phyloP scores from a whole-genome alignment of 2,329 filamentous ascomycete genomes.

The Apiospora aurea region DNA sequence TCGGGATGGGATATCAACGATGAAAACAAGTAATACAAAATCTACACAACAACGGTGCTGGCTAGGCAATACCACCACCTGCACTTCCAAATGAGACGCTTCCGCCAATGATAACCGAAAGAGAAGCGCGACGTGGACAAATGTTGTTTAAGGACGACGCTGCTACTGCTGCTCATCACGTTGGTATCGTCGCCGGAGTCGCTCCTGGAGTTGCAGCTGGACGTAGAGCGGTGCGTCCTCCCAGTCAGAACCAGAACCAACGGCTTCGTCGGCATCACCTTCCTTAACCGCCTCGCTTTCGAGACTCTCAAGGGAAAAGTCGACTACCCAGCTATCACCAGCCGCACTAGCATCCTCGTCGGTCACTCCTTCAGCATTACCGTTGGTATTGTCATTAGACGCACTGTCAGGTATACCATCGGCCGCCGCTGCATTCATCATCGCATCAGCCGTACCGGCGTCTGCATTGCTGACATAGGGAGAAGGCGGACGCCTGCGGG shows the following conservation, averaged over 20 bases:
- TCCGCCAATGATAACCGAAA: background rate
- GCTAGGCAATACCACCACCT: background rate
- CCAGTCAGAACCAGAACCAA: conserved; percentile 15
- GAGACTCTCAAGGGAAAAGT: conserved; percentile 1
- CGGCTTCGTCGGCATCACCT: background rate
- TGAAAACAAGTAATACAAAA: conserved; percentile 15
- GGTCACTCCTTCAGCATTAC: background rate
- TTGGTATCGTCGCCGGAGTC: background rate
- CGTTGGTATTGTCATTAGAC: background rate
- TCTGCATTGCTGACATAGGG: conserved; percentile 7
- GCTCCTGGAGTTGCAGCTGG: background rate
- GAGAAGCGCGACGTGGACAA: background rate
- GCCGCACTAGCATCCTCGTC: background rate
- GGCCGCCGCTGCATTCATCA: too few relatives aligned
- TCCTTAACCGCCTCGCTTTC: conserved; percentile 24
- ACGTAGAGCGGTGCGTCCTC: conserved; percentile 12
- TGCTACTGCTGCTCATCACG: background rate
- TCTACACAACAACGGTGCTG: background rate
- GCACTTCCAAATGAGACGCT: background rate
- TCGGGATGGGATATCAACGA: background rate
- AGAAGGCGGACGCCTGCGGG: conserved; percentile 18
- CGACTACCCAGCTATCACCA: background rate
- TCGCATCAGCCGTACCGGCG: background rate
- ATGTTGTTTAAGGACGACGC: background rate
- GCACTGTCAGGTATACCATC: background rate